Evolutionary conservation across 768 basidiomycete species (phyloP).

Genomic region (Trametes cubensis): DNA sequence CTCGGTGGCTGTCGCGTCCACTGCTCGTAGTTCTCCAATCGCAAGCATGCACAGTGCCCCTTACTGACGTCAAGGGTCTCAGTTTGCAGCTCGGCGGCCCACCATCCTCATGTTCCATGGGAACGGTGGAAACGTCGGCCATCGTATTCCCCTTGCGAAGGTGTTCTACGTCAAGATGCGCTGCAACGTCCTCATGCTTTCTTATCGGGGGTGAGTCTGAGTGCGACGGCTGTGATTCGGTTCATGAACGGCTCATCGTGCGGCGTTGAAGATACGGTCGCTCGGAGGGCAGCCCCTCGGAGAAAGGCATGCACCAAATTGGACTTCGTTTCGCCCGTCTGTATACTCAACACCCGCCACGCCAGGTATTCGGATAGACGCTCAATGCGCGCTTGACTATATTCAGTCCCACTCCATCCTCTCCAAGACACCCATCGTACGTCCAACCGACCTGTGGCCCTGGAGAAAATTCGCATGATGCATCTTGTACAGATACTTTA

Average conservation of each 20-base stretch:
- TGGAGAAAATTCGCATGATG: not conserved
- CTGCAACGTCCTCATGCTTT: constrained; percentile 93
- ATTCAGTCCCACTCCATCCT: constrained; percentile 64
- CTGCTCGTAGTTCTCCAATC: not conserved
- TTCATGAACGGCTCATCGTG: not conserved
- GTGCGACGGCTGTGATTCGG: constrained; percentile 5
- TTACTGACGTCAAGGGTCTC: constrained; percentile 16
- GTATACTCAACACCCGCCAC: not conserved
- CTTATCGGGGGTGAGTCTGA: constrained; percentile 78
- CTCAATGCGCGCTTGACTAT: constrained; percentile 82
- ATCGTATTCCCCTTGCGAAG: constrained; percentile 84
- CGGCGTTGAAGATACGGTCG: constrained; percentile 68
- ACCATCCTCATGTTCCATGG: constrained; percentile 95
- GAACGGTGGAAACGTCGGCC: constrained; percentile 84
- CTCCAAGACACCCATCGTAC: constrained; percentile 66
- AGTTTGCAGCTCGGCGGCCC: constrained; percentile 61
- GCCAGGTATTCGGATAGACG: constrained; percentile 78
- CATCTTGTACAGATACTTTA: constrained; percentile 59
- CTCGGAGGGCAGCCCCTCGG: constrained; percentile 85
- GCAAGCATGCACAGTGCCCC: not conserved
- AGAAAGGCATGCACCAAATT: constrained; percentile 56
- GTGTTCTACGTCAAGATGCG: constrained; percentile 82
- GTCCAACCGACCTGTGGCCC: constrained; percentile 27
- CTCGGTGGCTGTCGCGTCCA: constrained; percentile 1
- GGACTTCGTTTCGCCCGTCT: not conserved